These are phyloP conservation scores for Microdochium nivale DNA, from an alignment of 2,329 filamentous ascomycete species.

Conservation along the genomic window DNA sequence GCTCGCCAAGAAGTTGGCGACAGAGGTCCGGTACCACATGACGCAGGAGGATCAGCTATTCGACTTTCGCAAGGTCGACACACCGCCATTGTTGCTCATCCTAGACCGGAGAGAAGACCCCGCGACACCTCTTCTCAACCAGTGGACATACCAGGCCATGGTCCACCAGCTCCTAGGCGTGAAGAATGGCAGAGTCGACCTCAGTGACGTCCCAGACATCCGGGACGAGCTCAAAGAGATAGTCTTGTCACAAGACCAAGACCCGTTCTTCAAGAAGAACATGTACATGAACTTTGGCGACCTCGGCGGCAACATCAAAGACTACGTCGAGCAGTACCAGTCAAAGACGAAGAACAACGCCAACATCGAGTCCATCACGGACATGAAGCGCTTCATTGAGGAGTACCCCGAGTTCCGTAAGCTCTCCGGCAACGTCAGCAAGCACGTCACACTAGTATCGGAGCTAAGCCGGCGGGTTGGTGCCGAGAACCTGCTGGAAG, in stretches of 20 bases:
- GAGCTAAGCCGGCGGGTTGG: slow-evolving; percentile 86
- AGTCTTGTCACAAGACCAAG: slow-evolving; percentile 90
- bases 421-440: slow-evolving; percentile 94
- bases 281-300: slow-evolving; percentile 99
- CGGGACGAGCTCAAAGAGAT: slow-evolving; percentile 87
- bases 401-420: slow-evolving; percentile 98
- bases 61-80: slow-evolving; percentile 91
- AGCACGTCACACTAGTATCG: slow-evolving; percentile 92
- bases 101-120: slow-evolving; percentile 90
- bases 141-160: slow-evolving; percentile 99
- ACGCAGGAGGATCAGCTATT: slow-evolving; percentile 95
- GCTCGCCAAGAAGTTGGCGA: slow-evolving; percentile 84
- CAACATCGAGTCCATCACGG: slow-evolving; percentile 91
- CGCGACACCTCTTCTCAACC: slow-evolving; percentile 85
- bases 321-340: slow-evolving; percentile 97
- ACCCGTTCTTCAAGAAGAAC: slow-evolving; percentile 98
- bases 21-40: slow-evolving; percentile 85
- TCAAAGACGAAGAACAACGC: slow-evolving; percentile 94
- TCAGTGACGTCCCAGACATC: slow-evolving; percentile 76
- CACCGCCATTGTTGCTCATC: slow-evolving; percentile 83
- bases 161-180: slow-evolving; percentile 94
- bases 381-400: slow-evolving; percentile 99
- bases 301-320: slow-evolving; percentile 90
- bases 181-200: slow-evolving; percentile 85
- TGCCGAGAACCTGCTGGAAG: slow-evolving; percentile 81